Base-by-base conservation (phyloP, 106 monocot species). In the Dioscorea alata region DNA sequence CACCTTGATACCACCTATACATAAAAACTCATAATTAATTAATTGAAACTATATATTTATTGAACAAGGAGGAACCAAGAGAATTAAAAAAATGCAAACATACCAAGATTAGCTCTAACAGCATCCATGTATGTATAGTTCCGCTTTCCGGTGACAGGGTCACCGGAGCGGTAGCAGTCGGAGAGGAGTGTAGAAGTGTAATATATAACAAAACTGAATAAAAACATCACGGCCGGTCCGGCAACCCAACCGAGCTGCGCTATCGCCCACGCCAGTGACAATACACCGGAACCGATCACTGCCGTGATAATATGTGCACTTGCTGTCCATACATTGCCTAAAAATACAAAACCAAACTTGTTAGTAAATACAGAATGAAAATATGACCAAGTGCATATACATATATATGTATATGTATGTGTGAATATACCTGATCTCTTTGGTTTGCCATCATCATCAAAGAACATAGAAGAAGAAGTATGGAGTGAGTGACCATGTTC, bases 101-200 rank as follows among this genome's bases (percentile, higher is more conserved):
- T 22, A 90, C 90, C 78, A 22, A 90, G 80, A 23, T 84, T 73
- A 24, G 86, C 83, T 0, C 70, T 35, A 54, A 90, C 90, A 6
- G 86, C 90, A 34, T 86, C 86, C 78, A 76, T 84, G 76, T 90
- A 90, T 32, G 83, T 90, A 69, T 90, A 86, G 78, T 86, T 90
- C 12, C 90, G 77, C 72, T 81, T 83, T 61, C 90, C 90, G 71
- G 78, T 69, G 69, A 63, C 15, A 21, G 78, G 81, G 59, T 86
- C 90, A 33, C 83, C 83, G 50, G 75, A 61, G 52, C 90, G 68
- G 68, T 90, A 90, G 64, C 90, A 90, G 60, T 90, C 90, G 58
- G 90, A 48, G 66, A 90, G 83, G 13, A 90, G 84, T 6, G 79
- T 21, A 1, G 90, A 90, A 21, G 87, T 88, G 64, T 88, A 88